Conservation (phyloP, 1,284 basidiomycete species). For the Cerioporus squamosus region DNA sequence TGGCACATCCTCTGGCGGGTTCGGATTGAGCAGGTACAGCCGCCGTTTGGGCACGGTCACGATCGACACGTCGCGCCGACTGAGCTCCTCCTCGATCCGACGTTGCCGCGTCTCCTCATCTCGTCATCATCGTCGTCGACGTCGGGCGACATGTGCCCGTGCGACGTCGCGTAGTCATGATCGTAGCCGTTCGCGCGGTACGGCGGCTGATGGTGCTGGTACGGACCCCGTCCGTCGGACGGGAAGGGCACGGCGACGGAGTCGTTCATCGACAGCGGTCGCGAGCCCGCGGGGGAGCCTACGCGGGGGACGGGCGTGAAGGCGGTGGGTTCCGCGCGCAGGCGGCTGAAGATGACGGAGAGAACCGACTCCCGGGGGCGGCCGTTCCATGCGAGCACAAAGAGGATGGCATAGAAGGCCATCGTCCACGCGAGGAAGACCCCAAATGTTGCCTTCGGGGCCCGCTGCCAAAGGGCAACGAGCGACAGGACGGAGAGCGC, state of each 20-base stretch:
- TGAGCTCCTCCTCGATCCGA: slow-evolving; percentile 80
- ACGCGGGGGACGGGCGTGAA: slow-evolving; percentile 25
- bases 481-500: slow-evolving; percentile 62
- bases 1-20: slow-evolving; percentile 30
- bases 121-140: slow-evolving; percentile 69
- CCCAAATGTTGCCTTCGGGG: slow-evolving; percentile 58
- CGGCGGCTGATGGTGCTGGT: slow-evolving; percentile 64
- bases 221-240: slow-evolving; percentile 52
- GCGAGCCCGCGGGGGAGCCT: slow-evolving; percentile 37
- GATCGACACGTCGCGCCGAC: slow-evolving; percentile 76
- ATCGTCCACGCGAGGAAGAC: slow-evolving; percentile 67
- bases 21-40: slow-evolving; percentile 73
- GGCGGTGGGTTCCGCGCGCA: slow-evolving; percentile 41
- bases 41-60: slow-evolving; percentile 78
- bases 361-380: slow-evolving; percentile 61
- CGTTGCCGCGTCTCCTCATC: slow-evolving; percentile 71
- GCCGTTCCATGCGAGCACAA: slow-evolving; percentile 59
- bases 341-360: slow-evolving; percentile 49
- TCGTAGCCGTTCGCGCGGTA: slow-evolving; percentile 51
- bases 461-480: slow-evolving; percentile 59
- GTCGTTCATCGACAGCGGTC: slow-evolving; percentile 43
- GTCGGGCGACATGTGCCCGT: slow-evolving; percentile 39
- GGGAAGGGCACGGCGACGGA: slow-evolving; percentile 53
- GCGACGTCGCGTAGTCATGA: slow-evolving; percentile 43
- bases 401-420: slow-evolving; percentile 58